Conservation (phyloP, 2,329 filamentous ascomycete genomes). For the Onygenales sp. region DNA sequence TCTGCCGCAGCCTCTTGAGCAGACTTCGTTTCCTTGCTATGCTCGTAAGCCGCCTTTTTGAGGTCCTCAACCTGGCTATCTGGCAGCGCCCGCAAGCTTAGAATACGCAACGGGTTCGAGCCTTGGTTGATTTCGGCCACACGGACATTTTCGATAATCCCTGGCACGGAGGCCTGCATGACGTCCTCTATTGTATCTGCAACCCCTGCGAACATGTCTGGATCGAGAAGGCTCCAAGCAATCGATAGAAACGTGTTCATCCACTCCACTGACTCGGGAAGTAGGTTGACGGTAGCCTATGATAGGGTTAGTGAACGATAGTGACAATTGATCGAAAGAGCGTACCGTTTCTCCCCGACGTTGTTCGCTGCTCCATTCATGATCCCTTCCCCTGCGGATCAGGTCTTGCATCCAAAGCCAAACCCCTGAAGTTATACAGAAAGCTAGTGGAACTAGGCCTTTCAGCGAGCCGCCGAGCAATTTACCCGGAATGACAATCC, state of each 20-base stretch:
- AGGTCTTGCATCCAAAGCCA: conserved; percentile 88
- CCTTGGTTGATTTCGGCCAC: conserved; percentile 94
- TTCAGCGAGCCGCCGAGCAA: conserved; percentile 69
- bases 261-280: conserved; percentile 92
- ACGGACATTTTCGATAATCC: conserved; percentile 85
- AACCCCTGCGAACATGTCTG: conserved; percentile 84
- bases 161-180: conserved; percentile 90
- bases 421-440: conserved; percentile 65
- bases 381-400: conserved; percentile 67
- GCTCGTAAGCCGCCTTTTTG: conserved; percentile 67
- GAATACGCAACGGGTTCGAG: conserved; percentile 76
- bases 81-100: conserved; percentile 77
- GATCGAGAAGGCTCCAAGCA: conserved; percentile 86
- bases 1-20: conserved; percentile 79
- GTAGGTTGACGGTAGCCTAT: conserved; percentile 70
- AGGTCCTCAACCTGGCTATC: conserved; percentile 72
- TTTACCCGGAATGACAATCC: conserved; percentile 67
- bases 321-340: neutral
- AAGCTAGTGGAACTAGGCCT: conserved; percentile 64
- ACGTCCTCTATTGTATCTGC: conserved; percentile 93
- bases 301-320: neutral
- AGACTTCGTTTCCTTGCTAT: conserved; percentile 73
- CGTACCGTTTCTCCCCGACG: conserved; percentile 66
- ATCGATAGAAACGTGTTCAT: conserved; percentile 81
- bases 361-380: conserved; percentile 84